Conservation (phyloP, 805 yeast species). For the Debaryomyces castellii region DNA sequence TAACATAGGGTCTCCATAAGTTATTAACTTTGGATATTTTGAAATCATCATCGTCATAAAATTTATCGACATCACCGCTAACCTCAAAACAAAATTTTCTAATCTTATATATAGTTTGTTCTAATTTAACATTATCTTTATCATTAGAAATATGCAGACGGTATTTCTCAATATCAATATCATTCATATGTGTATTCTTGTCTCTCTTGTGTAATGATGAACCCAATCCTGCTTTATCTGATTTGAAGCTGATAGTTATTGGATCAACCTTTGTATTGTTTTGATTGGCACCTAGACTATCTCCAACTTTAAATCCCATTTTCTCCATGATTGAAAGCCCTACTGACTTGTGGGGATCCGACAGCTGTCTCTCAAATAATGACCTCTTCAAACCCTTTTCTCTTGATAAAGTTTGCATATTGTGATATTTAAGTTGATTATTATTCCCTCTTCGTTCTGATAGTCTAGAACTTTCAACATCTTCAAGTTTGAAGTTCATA, state of each 20-base stretch:
- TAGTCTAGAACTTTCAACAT: background rate
- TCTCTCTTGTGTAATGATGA: background rate
- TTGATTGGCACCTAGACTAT: constrained; percentile 35
- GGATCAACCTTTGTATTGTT: constrained; percentile 39
- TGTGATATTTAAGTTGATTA: constrained; percentile 1
- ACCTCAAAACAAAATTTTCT: constrained; percentile 44
- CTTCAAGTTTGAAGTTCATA: constrained; percentile 9
- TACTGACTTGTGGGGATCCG: constrained; percentile 25
- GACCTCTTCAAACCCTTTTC: constrained; percentile 7
- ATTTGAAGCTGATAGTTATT: constrained; percentile 17
- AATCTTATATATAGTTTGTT: constrained; percentile 17
- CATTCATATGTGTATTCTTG: background rate
- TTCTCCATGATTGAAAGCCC: constrained; percentile 55
- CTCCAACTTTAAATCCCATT: constrained; percentile 58
- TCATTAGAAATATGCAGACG: background rate
- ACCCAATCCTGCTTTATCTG: constrained; percentile 22
- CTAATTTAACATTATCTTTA: background rate
- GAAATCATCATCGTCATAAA: constrained; percentile 20
- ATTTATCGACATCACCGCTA: constrained; percentile 34
- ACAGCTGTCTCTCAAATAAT: constrained; percentile 3
- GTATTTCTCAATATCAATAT: constrained; percentile 2
- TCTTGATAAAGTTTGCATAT: background rate
- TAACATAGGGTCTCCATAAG: constrained; percentile 41
- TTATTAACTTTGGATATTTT: constrained; percentile 29
- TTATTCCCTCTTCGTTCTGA: background rate